Percentiles rank a stretch among this genome's conserved stretches.
Evolutionary conservation across 2,329 filamentous ascomycete genomes (phyloP).

Genomic region (Harringtonia lauricola): DNA sequence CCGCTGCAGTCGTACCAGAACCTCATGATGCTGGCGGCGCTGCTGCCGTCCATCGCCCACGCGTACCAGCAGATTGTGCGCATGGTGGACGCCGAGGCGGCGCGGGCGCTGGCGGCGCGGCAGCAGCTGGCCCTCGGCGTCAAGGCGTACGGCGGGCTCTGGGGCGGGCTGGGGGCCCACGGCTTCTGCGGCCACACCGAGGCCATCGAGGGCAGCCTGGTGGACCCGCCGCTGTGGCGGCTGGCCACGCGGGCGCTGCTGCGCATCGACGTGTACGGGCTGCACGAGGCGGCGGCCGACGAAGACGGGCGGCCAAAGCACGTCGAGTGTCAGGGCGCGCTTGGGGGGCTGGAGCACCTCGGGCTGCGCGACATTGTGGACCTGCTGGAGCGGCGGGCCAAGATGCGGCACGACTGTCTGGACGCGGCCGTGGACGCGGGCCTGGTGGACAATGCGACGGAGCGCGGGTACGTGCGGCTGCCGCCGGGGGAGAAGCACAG

Average conservation of each 20-base stretch:
- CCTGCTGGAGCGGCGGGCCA: slow-evolving; percentile 39
- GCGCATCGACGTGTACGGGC: slow-evolving; percentile 46
- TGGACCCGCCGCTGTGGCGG: slow-evolving; percentile 44
- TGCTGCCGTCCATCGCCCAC: slow-evolving; percentile 46
- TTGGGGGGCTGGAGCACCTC: slow-evolving; percentile 26
- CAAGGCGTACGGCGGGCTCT: slow-evolving; percentile 35
- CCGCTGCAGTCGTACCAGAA: slow-evolving; percentile 44
- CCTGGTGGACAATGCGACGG: slow-evolving; percentile 11
- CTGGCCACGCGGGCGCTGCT: slow-evolving; percentile 41
- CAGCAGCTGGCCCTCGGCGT: slow-evolving; percentile 34
- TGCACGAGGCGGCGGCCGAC: too few species aligned
- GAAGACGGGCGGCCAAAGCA: too few species aligned
- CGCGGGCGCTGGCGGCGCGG: slow-evolving; percentile 28
- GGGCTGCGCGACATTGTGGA: slow-evolving; percentile 44
- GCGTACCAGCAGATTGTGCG: slow-evolving; percentile 44
- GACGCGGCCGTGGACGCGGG: slow-evolving; percentile 34
- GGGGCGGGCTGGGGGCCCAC: slow-evolving; percentile 23
- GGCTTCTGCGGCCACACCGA: slow-evolving; percentile 13
- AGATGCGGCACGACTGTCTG: slow-evolving; percentile 34
- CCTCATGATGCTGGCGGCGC: slow-evolving; percentile 45
- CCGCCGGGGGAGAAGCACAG: slow-evolving; percentile 25
- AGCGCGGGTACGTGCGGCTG: slow-evolving; percentile 19
- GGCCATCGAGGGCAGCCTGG: slow-evolving; percentile 28
- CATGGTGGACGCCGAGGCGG: slow-evolving; percentile 41
- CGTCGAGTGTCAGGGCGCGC: too few species aligned